These are phyloP conservation scores for Neonectria faginata DNA, from an alignment of 2,329 filamentous ascomycete species.

Conservation along the genomic window DNA sequence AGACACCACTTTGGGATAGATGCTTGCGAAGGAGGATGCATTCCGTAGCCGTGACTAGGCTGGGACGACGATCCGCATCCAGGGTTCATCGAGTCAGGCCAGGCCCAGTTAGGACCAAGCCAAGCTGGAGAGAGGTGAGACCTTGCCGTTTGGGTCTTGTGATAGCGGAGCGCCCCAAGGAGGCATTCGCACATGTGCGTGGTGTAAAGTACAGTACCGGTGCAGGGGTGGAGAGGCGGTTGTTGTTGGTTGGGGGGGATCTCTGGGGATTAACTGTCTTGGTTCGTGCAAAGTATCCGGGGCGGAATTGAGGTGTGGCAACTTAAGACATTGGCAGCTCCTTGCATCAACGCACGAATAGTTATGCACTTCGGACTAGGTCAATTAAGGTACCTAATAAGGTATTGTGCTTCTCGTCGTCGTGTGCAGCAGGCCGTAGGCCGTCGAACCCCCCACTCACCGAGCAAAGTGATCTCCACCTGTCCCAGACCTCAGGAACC, in stretches of 20 bases:
- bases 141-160: not conserved
- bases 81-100: slow-evolving; percentile 6
- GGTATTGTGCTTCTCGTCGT: too few species aligned
- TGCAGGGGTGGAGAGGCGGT: not conserved
- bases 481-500: slow-evolving; percentile 1
- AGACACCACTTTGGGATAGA: slow-evolving; percentile 8
- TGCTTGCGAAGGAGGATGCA: not conserved
- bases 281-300: not conserved
- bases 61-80: slow-evolving; percentile 15
- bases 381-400: too few species aligned
- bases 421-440: not conserved
- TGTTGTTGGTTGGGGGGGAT: slow-evolving; percentile 8
- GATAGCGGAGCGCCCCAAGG: too few species aligned
- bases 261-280: slow-evolving; percentile 5
- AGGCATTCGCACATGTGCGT: too few species aligned
- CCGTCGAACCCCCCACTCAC: not conserved
- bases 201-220: not conserved
- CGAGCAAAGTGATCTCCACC: not conserved
- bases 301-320: not conserved
- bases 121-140: slow-evolving; percentile 13
- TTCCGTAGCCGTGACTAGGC: slow-evolving; percentile 10
- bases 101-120: slow-evolving; percentile 12
- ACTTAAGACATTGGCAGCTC: not conserved
- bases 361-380: too few species aligned
- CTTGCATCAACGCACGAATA: not conserved